Conservation (phyloP, 2,329 filamentous ascomycete genomes). For the Ophioceras dolichostomum region DNA sequence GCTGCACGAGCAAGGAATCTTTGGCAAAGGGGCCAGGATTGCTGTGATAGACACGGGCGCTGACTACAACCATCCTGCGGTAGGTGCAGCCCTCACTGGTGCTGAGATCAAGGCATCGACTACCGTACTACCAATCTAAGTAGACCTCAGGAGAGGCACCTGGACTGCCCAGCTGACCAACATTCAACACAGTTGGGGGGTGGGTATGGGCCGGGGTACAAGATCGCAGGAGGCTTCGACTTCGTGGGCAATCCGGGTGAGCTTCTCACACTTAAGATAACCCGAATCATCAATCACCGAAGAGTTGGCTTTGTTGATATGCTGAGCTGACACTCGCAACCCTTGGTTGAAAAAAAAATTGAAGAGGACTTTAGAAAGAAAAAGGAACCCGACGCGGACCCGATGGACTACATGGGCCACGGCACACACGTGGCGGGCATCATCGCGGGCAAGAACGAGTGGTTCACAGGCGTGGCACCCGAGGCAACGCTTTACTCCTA, state of each 20-base stretch:
- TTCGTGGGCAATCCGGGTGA: constrained; percentile 11
- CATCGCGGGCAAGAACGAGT: constrained; percentile 9
- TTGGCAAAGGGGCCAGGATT: constrained; percentile 9
- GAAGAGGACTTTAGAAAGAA: too few relatives aligned
- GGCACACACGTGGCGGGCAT: constrained; percentile 16
- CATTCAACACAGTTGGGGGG: constrained; percentile 18
- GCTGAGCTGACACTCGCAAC: constrained; percentile 12
- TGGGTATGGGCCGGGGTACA: constrained; percentile 11
- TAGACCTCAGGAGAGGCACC: too few relatives aligned
- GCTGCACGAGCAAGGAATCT: constrained; percentile 8
- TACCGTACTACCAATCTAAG: too few relatives aligned
- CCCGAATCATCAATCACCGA: too few relatives aligned
- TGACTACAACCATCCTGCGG: constrained; percentile 10
- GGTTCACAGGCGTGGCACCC: constrained; percentile 13
- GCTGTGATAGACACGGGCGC: constrained; percentile 11
- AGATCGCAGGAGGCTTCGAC: constrained; percentile 12
- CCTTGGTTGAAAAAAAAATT: too few relatives aligned
- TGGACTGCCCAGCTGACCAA: too few relatives aligned
- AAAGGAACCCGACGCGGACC: constrained; percentile 12
- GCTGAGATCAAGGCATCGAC: too few relatives aligned
- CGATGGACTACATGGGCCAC: constrained; percentile 10
- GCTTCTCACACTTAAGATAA: too few relatives aligned
- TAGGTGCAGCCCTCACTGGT: not conserved
- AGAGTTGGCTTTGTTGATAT: too few relatives aligned
- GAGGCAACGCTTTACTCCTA: constrained; percentile 11